These are phyloP conservation scores for Uronychia setigera DNA, from an alignment of 73 alveolate species.

Conservation along the genomic window DNA sequence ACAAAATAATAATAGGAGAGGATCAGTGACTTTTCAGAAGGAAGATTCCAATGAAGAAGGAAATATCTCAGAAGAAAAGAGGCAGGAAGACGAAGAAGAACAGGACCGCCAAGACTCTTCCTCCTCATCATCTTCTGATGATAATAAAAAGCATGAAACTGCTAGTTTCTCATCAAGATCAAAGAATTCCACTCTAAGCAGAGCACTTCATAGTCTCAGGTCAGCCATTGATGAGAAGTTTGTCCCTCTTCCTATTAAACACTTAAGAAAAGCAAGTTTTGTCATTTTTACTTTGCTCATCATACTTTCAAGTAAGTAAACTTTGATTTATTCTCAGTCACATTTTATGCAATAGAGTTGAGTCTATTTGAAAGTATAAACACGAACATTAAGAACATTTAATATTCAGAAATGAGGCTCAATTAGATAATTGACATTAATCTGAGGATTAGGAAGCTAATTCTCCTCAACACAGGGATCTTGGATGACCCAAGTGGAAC, in stretches of 20 bases:
- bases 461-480: conserved; percentile 1
- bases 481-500: neutral
- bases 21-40: no score
- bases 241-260: conserved; percentile 34
- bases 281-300: conserved; percentile 3
- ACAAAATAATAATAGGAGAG: conserved; percentile 17
- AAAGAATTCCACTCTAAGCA: conserved; percentile 15
- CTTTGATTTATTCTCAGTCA: conserved; percentile 24
- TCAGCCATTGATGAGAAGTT: conserved; percentile 58
- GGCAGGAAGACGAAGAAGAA: conserved; percentile 46
- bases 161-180: neutral
- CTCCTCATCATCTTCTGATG: conserved; percentile 34
- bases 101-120: conserved; percentile 17
- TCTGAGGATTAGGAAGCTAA: conserved; percentile 14
- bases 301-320: conserved; percentile 9
- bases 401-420: conserved; percentile 27
- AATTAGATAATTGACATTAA: conserved; percentile 34
- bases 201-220: conserved; percentile 28
- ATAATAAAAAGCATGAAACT: neutral
- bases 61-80: conserved; percentile 14
- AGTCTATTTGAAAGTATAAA: conserved; percentile 20
- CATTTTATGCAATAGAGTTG: conserved; percentile 17
- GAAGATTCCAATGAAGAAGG: conserved; percentile 11
- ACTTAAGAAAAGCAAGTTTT: conserved; percentile 15
- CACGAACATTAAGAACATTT: conserved; percentile 21